phyloP scores from a whole-genome alignment of 108 stramenopile species.

The Skeletonema tropicum region DNA sequence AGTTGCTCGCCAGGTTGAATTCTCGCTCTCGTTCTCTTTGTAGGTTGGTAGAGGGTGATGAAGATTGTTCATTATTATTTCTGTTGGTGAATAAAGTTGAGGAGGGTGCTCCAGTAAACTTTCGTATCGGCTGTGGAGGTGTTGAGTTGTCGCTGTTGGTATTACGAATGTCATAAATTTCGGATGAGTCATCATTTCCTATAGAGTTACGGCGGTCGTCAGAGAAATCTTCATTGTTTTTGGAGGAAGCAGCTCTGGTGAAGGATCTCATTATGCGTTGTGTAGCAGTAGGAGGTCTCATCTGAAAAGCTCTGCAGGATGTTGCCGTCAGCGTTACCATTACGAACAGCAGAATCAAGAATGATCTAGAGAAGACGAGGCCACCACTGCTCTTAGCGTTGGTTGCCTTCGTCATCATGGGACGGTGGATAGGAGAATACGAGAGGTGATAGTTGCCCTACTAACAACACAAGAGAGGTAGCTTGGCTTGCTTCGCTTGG shows the following conservation, averaged over 20 bases:
- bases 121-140: conserved; percentile 12
- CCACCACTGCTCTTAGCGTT: background rate
- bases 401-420: no score
- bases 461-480: no score
- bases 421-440: no score
- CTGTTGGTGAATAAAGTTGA: conserved; percentile 13
- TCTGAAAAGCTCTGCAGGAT: background rate
- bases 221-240: background rate
- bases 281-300: background rate
- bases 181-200: background rate
- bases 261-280: background rate
- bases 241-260: background rate
- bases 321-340: background rate
- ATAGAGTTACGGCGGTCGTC: no score
- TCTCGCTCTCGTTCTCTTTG: conserved; percentile 25
- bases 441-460: no score
- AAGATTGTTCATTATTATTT: background rate
- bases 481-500: no score
- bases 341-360: background rate
- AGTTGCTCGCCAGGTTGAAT: conserved; percentile 25
- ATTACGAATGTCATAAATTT: conserved; percentile 10
- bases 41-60: conserved; percentile 12
- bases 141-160: background rate
- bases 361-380: background rate
- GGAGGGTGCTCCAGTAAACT: conserved; percentile 20